phyloP scores from a whole-genome alignment of 1,284 basidiomycete species.

The Pseudozyma thailandica region DNA sequence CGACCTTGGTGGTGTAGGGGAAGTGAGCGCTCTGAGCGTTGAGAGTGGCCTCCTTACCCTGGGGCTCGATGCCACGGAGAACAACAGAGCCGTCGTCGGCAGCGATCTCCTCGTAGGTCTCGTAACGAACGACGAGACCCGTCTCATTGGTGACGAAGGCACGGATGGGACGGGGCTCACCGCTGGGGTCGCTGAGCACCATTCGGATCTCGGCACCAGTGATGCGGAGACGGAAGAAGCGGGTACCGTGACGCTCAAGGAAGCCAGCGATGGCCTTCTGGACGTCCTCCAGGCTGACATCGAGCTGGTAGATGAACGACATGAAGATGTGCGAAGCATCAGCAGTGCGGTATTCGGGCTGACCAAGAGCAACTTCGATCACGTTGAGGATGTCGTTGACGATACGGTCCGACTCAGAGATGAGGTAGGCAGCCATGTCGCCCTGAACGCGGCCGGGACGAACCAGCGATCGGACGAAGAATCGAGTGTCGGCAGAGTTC shows the following conservation, averaged over 20 bases:
- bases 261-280: constrained; percentile 95
- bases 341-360: constrained; percentile 64
- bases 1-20: constrained; percentile 95
- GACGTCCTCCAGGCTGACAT: constrained; percentile 94
- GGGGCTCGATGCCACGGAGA: constrained; percentile 76
- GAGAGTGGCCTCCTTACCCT: constrained; percentile 53
- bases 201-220: constrained; percentile 97
- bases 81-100: constrained; percentile 94
- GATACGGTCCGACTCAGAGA: constrained; percentile 96
- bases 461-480: constrained; percentile 96
- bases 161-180: constrained; percentile 89
- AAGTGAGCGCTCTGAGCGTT: constrained; percentile 57
- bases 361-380: constrained; percentile 74
- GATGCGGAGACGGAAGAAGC: constrained; percentile 96
- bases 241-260: constrained; percentile 91
- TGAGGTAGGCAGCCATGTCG: constrained; percentile 93
- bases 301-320: constrained; percentile 97
- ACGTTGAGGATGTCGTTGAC: constrained; percentile 94
- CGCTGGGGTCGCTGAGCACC: constrained; percentile 86
- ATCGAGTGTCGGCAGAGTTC: constrained; percentile 93
- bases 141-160: constrained; percentile 98
- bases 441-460: constrained; percentile 93
- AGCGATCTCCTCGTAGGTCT: constrained; percentile 97
- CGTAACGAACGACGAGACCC: constrained; percentile 97
- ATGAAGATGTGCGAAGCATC: constrained; percentile 72